Evolutionary conservation across 2,329 filamentous ascomycete genomes (phyloP), one percentile per base, ranked within the genome.

Genomic region (Penicillium expansum): DNA sequence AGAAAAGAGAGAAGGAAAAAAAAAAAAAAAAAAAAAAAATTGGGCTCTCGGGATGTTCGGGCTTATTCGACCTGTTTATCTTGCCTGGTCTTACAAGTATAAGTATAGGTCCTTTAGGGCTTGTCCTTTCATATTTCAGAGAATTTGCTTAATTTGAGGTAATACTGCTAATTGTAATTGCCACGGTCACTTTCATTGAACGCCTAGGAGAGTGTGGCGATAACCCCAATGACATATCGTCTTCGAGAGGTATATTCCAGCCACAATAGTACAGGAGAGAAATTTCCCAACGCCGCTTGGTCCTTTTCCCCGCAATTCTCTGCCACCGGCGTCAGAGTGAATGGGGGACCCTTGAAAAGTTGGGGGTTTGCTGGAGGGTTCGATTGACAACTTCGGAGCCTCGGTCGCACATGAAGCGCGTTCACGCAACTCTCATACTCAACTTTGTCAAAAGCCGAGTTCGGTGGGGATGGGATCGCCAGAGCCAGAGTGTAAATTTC

Each of bases 381-480:
- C 29, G 61, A 64, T 64, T 56, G 59, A 65, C 61, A 60, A 43
- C 49, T 52, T 30, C 33, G 48, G 52, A 59, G 35, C 61, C 64
- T 66, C 64, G 64, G 64, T 65, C 61, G 56, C 64, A 66, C 61
- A 65, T 66, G 64, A 64, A 59, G 59, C 38, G 44, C 53, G 20
- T 35, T 22, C 32, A 24, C 30, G 16, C 39, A 50, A 33, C 30
- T 32, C 43, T 24, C 24, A 41, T 48, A 35, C 37, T 50, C 30
- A 41, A 44, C 22, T 37, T 30, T 41, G n/a, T 48, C 27, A 58
- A 47, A 52, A 48, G 44, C 47, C 53, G 58, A 58, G 33, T 44
- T 47, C 2, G 29, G 18, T 32, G 29, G 16, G 10, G 20, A 16
- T 33, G 7, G 20, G 14, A 44, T 27, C 52, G 48, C n/a, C 16